Conservation (phyloP, 139 green algal species). For the Parachlorella kessleri region DNA sequence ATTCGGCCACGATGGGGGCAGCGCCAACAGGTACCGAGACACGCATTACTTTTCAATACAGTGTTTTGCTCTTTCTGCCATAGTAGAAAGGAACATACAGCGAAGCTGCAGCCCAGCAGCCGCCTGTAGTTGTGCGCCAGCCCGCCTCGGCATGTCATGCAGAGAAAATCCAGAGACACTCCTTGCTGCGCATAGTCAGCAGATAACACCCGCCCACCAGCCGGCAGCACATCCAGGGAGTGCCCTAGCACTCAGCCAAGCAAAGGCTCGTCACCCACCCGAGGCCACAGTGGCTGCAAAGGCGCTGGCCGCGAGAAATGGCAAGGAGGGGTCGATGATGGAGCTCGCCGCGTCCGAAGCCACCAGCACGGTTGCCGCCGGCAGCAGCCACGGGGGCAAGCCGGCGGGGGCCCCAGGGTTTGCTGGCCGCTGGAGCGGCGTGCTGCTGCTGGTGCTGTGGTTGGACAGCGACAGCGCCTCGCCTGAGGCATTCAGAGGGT, state of each 20-base stretch:
- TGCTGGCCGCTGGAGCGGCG: constrained; percentile 64
- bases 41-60: too few relatives aligned
- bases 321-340: constrained; percentile 79
- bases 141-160: too few relatives aligned
- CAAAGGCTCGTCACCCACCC: neutral
- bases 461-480: constrained; percentile 83
- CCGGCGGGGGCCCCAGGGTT: constrained; percentile 24
- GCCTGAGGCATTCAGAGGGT: constrained; percentile 25
- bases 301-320: constrained; percentile 60
- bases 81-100: too few relatives aligned
- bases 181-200: too few relatives aligned
- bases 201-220: too few relatives aligned
- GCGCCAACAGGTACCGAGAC: too few relatives aligned
- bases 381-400: constrained; percentile 78
- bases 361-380: constrained; percentile 59
- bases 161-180: too few relatives aligned
- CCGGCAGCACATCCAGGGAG: too few relatives aligned
- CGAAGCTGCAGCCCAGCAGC: too few relatives aligned
- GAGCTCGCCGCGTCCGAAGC: constrained; percentile 74
- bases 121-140: too few relatives aligned
- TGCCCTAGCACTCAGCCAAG: neutral
- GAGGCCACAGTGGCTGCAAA: constrained; percentile 22
- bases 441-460: constrained; percentile 62
- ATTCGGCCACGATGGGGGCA: too few relatives aligned
- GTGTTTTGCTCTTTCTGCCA: too few relatives aligned